Evolutionary conservation across 768 basidiomycete species (phyloP).

Genomic region (Kondoa subrosea): DNA sequence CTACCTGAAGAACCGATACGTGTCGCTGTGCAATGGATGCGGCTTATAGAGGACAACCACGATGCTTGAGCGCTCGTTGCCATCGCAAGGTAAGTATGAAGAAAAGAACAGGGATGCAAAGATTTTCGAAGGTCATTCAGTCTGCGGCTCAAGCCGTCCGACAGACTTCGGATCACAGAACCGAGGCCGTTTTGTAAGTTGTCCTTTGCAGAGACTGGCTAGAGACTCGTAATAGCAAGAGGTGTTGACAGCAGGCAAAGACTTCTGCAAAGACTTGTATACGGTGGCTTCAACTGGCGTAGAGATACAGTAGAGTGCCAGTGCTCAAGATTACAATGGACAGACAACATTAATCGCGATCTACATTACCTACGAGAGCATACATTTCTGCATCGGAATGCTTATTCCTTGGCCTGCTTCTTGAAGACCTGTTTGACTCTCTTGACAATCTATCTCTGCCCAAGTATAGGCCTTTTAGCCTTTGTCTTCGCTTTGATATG

Average conservation of each 20-base stretch:
- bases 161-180: no score
- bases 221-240: no score
- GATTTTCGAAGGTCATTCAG: not conserved
- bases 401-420: not conserved
- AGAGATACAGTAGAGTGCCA: not conserved
- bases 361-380: not conserved
- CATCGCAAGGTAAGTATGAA: conserved; percentile 8
- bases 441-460: not conserved
- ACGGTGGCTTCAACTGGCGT: no score
- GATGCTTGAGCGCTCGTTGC: not conserved
- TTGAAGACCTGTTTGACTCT: not conserved
- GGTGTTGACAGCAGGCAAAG: no score
- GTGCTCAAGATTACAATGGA: not conserved
- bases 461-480: not conserved
- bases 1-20: not conserved
- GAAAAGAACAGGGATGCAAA: not conserved
- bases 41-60: not conserved
- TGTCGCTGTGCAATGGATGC: conserved; percentile 7
- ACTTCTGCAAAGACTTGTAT: no score
- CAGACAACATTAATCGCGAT: not conserved
- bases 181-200: no score
- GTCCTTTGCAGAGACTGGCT: no score
- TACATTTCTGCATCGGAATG: not conserved
- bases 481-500: not conserved
- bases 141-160: no score